phyloP scores from a whole-genome alignment of 257 asterid species.

The Primulina tabacum region DNA sequence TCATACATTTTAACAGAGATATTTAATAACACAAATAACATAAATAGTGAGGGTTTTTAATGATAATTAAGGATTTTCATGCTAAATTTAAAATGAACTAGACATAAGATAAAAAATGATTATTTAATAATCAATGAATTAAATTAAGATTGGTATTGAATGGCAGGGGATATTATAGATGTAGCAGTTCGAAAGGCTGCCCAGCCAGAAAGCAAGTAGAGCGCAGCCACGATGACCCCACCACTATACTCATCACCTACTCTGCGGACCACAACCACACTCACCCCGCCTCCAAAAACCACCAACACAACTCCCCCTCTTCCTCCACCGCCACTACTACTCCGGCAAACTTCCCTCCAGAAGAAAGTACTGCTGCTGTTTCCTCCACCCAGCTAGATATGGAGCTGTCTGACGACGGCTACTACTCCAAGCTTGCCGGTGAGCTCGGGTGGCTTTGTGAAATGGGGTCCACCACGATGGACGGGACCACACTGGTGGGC shows the following conservation, averaged over 20 bases:
- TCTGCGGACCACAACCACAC: constrained; percentile 65
- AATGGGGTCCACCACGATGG: constrained; percentile 49
- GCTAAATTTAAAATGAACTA: no score
- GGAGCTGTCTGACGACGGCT: constrained; percentile 35
- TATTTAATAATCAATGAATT: no score
- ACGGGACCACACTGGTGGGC: constrained; percentile 46
- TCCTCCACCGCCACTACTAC: constrained; percentile 21
- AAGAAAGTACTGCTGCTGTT: constrained; percentile 30
- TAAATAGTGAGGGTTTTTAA: no score
- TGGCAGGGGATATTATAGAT: constrained; percentile 77
- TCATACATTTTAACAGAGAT: no score
- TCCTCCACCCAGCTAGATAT: constrained; percentile 38
- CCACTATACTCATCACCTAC: constrained; percentile 69
- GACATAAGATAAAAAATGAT: no score
- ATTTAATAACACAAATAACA: no score
- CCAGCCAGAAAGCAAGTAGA: constrained; percentile 88
- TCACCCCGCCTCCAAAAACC: constrained; percentile 42
- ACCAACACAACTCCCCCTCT: constrained; percentile 36
- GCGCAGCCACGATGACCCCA: constrained; percentile 71
- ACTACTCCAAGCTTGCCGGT: constrained; percentile 48
- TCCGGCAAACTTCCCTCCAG: constrained; percentile 25
- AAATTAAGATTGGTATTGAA: constrained; percentile 19
- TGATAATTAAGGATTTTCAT: no score
- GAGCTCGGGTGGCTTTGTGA: constrained; percentile 69
- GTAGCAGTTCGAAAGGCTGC: constrained; percentile 82